Base-by-base conservation (phyloP, 2,329 filamentous ascomycete genomes). In the Botryotinia convoluta region DNA sequence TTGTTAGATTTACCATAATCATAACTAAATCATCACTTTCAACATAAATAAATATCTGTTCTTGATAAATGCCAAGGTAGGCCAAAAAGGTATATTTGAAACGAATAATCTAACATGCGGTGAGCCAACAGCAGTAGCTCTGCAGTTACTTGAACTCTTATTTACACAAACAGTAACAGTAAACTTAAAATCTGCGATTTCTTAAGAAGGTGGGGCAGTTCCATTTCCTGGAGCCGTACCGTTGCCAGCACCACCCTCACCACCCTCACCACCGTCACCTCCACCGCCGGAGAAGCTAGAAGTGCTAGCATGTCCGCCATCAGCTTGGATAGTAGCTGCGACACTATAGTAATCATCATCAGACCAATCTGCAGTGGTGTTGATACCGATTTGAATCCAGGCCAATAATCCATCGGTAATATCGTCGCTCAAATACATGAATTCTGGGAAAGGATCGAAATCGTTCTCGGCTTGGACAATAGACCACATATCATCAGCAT, bases 391-490 rank as follows among this genome's bases (percentile, higher is more conserved):
- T 1, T 82, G 81, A 74, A 87, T 85, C 85, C 85, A 87, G 22
- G 81, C 84, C 69, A 87, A 79, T 32, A 87, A 75, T 45, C 86
- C 86, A 74, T 87, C 85, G 0, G 78, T 75, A 12, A 86, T 77
- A 44, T 81, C 79, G 42, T 88, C 84, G 2, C 87, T 86, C 8
- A 90, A 82, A 14, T 85, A 82, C 16, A 86, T 83, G 74, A 87
- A 88, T 76, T 89, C 83, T 67, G 87, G 81, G 77, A 88, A 83
- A 0, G 87, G 88, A 77, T 87, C 86, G 64, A 83, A 83, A 8
- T 82, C 83, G 44, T 83, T 84, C 26, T 84, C 84, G 73, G 85
- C 83, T 77, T 83, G 79, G 44, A 86, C 83, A 57, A 87, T 84
- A 4, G 73, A 72, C 74, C 74, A 79, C 35, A 76, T 76, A 76